Base-by-base conservation (phyloP, 2,329 filamentous ascomycete species). In the Verticillium longisporum region DNA sequence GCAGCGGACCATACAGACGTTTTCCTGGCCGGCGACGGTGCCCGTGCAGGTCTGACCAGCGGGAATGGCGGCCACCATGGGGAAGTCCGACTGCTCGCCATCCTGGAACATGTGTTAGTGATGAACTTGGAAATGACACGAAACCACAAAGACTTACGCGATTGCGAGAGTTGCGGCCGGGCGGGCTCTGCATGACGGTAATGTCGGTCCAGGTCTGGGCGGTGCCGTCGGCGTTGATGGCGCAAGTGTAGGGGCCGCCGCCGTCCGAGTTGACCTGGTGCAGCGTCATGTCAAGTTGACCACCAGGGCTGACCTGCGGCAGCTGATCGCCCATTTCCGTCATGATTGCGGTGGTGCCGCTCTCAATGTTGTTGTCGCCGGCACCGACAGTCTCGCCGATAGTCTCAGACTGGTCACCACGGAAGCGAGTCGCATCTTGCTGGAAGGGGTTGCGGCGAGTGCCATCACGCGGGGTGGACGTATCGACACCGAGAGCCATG, bases 381-480 rank as follows among this genome's bases (percentile, higher is more conserved):
- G 70, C 78, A 26, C 72, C 80, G 60, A 87, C 70, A 15, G 85
- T 88, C 77, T 87, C 81, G 63, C 85, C 84, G 66, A 85, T 78
- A 26, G 78, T 78, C 41, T 78, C 78, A 13, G 78, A 81, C 14
- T 77, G 71, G 55, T 74, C 74, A 41, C 83, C 83, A 58, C 76
- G 75, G 80, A 88, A 88, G 62, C 84, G 83, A 57, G 85, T 89
- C 56, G 79, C 78, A 65, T 88, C 86, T 64, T 82, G 80, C 74
- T 89, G 86, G 78, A 87, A 87, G 56, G 86, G 86, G 55, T 78
- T 73, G 63, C 85, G 80, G 9, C 74, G 71, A 21, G 85, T 87
- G 45, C 85, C 86, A 65, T 87, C 84, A 63, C 86, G 85, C 41
- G 86, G 85, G 60, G 84, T 88, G 66, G 66, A 68, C 56, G 79